phyloP scores from a whole-genome alignment of 495 filamentous ascomycete genomes.

The Cercophora newfieldiana region DNA sequence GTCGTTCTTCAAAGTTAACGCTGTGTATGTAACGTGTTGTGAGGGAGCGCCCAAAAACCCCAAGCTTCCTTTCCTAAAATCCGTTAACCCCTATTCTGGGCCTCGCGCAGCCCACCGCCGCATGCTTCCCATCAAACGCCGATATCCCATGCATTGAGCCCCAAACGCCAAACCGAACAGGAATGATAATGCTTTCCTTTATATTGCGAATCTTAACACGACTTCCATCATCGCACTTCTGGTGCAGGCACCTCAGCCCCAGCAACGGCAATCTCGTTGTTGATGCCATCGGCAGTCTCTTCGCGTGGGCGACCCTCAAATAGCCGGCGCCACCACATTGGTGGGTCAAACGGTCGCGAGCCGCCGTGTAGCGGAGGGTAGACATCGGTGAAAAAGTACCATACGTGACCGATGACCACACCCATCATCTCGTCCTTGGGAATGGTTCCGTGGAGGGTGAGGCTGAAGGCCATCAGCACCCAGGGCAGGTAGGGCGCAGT shows the following conservation, averaged over 20 bases:
- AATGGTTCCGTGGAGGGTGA: slow-evolving; percentile 79
- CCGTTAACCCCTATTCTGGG: not conserved
- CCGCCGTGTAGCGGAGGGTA: slow-evolving; percentile 89
- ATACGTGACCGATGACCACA: slow-evolving; percentile 89
- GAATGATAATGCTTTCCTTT: not conserved
- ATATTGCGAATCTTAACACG: not conserved
- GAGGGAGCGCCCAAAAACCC: not conserved
- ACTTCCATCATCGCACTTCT: slow-evolving; percentile 31
- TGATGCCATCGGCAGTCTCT: slow-evolving; percentile 48
- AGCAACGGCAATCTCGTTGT: slow-evolving; percentile 55
- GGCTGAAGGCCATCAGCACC: slow-evolving; percentile 89
- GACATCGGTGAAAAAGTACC: slow-evolving; percentile 98
- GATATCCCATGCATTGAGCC: slow-evolving; percentile 16
- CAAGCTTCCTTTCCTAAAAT: not conserved
- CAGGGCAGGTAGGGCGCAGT: slow-evolving; percentile 93
- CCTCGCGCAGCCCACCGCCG: not conserved
- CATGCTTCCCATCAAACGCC: slow-evolving; percentile 18
- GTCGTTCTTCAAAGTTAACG: not conserved
- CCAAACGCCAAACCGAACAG: slow-evolving; percentile 15
- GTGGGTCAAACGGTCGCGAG: slow-evolving; percentile 84
- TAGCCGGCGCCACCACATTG: slow-evolving; percentile 84
- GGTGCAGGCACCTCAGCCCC: slow-evolving; percentile 36
- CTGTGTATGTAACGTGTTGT: not conserved
- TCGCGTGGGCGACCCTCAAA: slow-evolving; percentile 61
- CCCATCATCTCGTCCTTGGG: slow-evolving; percentile 97